A percentile compares a stretch with the other conserved stretches of the same genome.
phyloP scores from a whole-genome alignment of 1,284 basidiomycete genomes.

The Ganoderma multipileum region DNA sequence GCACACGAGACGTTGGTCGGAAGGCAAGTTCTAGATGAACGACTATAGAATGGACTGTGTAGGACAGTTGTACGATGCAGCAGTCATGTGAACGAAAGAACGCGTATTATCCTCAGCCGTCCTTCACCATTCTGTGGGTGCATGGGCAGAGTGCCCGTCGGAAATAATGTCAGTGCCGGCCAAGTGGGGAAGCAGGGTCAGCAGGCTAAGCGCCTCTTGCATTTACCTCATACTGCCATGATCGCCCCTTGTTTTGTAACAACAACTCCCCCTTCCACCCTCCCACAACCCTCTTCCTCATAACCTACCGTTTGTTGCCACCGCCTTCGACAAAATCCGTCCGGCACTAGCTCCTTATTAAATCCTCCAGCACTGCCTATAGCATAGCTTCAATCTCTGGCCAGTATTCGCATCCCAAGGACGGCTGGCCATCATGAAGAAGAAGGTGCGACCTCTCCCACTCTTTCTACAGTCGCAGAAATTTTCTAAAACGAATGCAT shows the following conservation, averaged over 20 bases:
- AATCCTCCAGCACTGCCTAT: neutral
- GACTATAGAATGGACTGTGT: constrained; percentile 15
- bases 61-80: constrained; percentile 27
- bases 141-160: neutral
- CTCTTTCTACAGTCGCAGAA: neutral
- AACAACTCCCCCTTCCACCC: constrained; percentile 9
- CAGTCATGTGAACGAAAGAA: constrained; percentile 13
- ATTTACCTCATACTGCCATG: constrained; percentile 32
- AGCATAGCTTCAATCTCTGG: neutral
- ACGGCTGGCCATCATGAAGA: constrained; percentile 36
- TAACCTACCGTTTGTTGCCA: neutral
- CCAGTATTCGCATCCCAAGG: neutral
- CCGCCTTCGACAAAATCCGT: no score
- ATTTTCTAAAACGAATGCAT: neutral
- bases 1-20: constrained; percentile 76
- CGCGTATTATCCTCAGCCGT: constrained; percentile 14
- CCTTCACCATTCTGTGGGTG: neutral
- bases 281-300: constrained; percentile 5
- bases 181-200: neutral
- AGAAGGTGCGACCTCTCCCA: constrained; percentile 33
- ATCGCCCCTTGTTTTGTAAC: constrained; percentile 26
- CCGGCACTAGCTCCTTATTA: neutral
- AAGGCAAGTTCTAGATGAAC: constrained; percentile 65
- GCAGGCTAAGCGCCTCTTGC: constrained; percentile 13
- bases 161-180: neutral